Evolutionary conservation across 2,329 filamentous ascomycete species (phyloP), one percentile per base, ranked within the genome.

Genomic region (Talaromyces funiculosus): DNA sequence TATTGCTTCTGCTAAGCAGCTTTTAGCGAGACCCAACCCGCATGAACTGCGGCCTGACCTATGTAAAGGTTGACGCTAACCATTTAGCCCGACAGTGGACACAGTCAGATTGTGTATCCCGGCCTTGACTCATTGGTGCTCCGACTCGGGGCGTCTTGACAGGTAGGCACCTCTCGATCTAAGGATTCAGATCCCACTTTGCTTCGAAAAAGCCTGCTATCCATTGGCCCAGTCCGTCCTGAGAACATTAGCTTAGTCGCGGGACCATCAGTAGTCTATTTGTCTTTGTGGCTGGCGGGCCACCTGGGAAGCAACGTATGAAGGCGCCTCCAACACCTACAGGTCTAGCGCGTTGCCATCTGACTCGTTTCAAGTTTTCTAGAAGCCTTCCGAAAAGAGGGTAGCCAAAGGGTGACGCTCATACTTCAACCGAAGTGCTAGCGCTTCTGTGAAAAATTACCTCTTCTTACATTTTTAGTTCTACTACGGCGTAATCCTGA

Each of bases 101-200:
- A 59, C 35, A 33, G 45, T 53, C 43, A 51, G 43, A 51, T 33
- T 53, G 42, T n/a, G 18, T 35, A 18, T 33, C 38, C 35, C 24
- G 73, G 74, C 78, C 0, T 70, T 80, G 47, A 53, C 31, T 24
- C 45, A 29, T 42, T 57, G 31, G 20, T 8, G 29, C 20, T 37
- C 29, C n/a, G n/a, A 51, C 20, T 37, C 29, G 9, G n/a, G 35
- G 29, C 29, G 29, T 51, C 26, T 51, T 33, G 29, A 51, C 29
- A 51, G 47, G 47, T 33, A 51, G n/a, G 29, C 6, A 22, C 18
- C n/a, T 20, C 35, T 51, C 29, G 29, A 22, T 35, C 18, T 51
- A 14, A 33, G n/a, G 18, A 51, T 3, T 12, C 4, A 35, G 10
- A 20, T 51, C n/a, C n/a, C 47, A 51, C 26, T 33, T 33, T 35